Evolutionary conservation across 352 stramenopile species (phyloP).

Genomic region (Albugo candida): DNA sequence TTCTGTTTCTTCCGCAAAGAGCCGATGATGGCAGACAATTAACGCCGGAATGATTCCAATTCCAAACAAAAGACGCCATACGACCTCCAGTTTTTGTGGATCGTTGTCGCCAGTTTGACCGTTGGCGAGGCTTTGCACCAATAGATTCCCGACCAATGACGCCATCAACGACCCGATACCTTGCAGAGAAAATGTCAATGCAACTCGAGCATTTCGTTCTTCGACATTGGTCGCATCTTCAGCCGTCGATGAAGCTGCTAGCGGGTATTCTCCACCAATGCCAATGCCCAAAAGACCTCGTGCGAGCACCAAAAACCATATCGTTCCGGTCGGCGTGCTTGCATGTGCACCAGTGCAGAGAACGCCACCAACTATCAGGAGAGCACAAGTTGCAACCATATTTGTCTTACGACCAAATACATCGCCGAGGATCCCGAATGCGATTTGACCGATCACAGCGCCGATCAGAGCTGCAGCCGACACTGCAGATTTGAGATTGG

Average conservation of each 20-base stretch:
- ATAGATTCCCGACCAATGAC: constrained; percentile 37
- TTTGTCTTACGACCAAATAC: constrained; percentile 38
- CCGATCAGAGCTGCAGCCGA: constrained; percentile 35
- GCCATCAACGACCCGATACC: constrained; percentile 29
- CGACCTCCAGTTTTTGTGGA: constrained; percentile 21
- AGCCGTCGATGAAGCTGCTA: constrained; percentile 24
- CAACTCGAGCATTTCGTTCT: constrained; percentile 27
- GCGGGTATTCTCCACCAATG: constrained; percentile 23
- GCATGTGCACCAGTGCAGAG: constrained; percentile 36
- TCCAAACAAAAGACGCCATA: constrained; percentile 46
- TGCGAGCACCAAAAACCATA: constrained; percentile 41
- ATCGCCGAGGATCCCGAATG: constrained; percentile 37
- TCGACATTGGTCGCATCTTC: constrained; percentile 28
- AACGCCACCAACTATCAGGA: constrained; percentile 43
- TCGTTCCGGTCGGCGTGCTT: constrained; percentile 14
- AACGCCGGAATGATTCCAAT: constrained; percentile 33
- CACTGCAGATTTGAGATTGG: constrained; percentile 34
- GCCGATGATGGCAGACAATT: constrained; percentile 45
- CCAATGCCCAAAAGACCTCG: constrained; percentile 40
- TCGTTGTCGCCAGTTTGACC: constrained; percentile 18
- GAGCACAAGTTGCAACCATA: constrained; percentile 43
- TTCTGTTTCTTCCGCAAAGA: constrained; percentile 38
- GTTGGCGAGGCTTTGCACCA: constrained; percentile 23
- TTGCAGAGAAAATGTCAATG: constrained; percentile 41
- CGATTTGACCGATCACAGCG: constrained; percentile 32